Evolutionary conservation across 2,329 filamentous ascomycete genomes (phyloP), one percentile per base, ranked within the genome.

Genomic region (Dothistroma pini): DNA sequence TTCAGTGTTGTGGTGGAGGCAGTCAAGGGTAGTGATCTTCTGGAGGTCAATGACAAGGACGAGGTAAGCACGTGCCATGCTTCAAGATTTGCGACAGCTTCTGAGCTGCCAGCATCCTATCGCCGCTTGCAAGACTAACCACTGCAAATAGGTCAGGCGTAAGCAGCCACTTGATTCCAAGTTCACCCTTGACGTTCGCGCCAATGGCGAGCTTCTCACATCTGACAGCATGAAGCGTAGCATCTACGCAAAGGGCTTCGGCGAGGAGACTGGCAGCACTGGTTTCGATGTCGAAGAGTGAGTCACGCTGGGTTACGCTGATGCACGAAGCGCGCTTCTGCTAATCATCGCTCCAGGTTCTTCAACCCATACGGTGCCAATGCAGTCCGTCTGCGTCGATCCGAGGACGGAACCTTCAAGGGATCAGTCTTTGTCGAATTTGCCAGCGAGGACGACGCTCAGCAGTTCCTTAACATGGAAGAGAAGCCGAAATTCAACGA

Each of bases 371-470:
- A 87, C 74, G 93, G 93, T 52, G 85, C 91, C 70, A 91, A 90
- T 71, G 85, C 88, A 52, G 88, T 99, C 64, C 93, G 93, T 72
- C 89, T 99, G 65, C 91, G 96, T 68, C 91, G 95, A 67, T 82
- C 81, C 49, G 80, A 87, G 63, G 78, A 84, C 54, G 87, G 86
- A 71, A 79, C 83, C 56, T 99, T 97, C 87, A 99, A 99, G 84
- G 92, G 93, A 69, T 96, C 91, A 68, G 91, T 96, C 61, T 97
- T 97, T 74, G 91, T 96, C 67, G 93, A 97, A 77, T 99, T 97
- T 76, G 83, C 85, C 64, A 85, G 85, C 54, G 88, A 92, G 71
- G 90, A 96, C 68, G 83, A 86, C 22, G 88, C 90, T 70, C 83
- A 92, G 75, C 86, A 86, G 61, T 99, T 99, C 78, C 79, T 97